These are phyloP conservation scores for Sphagnum magellanicum DNA, from an alignment of 228 moss, liverwort and hornwort species.

Conservation along the genomic window DNA sequence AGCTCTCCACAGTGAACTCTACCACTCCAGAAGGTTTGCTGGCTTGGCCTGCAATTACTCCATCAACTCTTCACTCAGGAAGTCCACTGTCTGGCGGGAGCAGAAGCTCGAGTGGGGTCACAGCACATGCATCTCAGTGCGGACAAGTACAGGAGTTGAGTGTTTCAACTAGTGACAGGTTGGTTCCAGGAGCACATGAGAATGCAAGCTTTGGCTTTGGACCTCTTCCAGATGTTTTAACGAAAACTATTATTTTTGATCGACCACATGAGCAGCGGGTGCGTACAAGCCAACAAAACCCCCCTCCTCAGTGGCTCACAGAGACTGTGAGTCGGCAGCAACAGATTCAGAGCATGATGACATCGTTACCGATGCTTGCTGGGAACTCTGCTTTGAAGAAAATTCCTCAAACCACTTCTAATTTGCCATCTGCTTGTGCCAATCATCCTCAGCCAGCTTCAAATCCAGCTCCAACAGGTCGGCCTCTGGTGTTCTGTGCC, in stretches of 20 bases:
- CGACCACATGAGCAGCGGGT: slow-evolving; percentile 16
- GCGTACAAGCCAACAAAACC: slow-evolving; percentile 42
- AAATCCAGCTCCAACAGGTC: slow-evolving; percentile 35
- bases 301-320: slow-evolving; percentile 64
- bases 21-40: slow-evolving; percentile 31
- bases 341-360: slow-evolving; percentile 22
- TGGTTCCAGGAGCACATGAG: slow-evolving; percentile 30
- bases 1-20: slow-evolving; percentile 45
- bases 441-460: slow-evolving; percentile 16
- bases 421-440: slow-evolving; percentile 23
- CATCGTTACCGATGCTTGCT: slow-evolving; percentile 12
- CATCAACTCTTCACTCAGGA: slow-evolving; percentile 27
- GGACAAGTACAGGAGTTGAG: slow-evolving; percentile 48
- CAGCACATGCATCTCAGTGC: slow-evolving; percentile 28
- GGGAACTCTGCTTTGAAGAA: slow-evolving; percentile 20
- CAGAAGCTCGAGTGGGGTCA: slow-evolving; percentile 16
- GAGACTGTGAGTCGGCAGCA: slow-evolving; percentile 53
- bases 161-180: slow-evolving; percentile 61
- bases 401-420: slow-evolving; percentile 28
- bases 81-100: slow-evolving; percentile 32
- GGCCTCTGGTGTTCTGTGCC: slow-evolving; percentile 59
- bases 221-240: slow-evolving; percentile 21
- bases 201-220: slow-evolving; percentile 6
- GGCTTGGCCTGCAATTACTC: slow-evolving; percentile 41
- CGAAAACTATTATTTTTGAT: neutral